Evolutionary conservation across 192 early-diverging fungal genomes (phyloP), one percentile per base, ranked within the genome.

Genomic region (Dimargaris xerosporica): DNA sequence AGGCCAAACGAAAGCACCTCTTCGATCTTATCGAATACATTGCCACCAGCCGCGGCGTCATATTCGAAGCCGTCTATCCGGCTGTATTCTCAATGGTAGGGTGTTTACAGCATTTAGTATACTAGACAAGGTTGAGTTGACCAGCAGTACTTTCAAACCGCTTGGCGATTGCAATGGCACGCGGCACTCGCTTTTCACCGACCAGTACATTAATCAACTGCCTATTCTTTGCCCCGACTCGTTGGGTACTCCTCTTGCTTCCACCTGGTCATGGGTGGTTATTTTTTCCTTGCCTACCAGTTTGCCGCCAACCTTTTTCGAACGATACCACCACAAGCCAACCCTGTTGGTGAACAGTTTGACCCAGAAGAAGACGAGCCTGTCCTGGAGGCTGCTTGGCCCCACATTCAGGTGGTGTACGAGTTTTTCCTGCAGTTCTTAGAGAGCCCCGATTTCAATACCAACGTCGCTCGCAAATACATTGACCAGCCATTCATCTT

Each of bases 311-410:
- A 99, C 75, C 77, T 99, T 21, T 98, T 99, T 74, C 82, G 96
- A 51, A 91, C 94, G 3, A 91, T 98, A 25, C 90, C 96, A 12
- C 96, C 96, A 1, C 92, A 91, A 75, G 85, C 93, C 42, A 96
- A 93, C 66, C 91, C 91, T 25, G 84, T 80, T 46, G 96, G 93
- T 46, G 96, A 96, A 62, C 93, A 89, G 21, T 99, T 92, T 67
- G 96, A 99, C 73, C 95, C 96, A 11, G 96, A 99, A 67, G 96
- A 99, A 64, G 96, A 99, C 71, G 96, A 99, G 70, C 96, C 96
- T 6, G 91, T 93, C 3, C 75, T 98, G 53, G 96, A 99, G 71
- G 73, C 86, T 44, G 91, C 93, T 15, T 99, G 96, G 96, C 95
- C 95, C 58, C 96, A 99, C 74, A 71, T 99, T 48, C 93, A 91